phyloP scores from a whole-genome alignment of 352 stramenopile species.

The Phytophthora agathidicida region DNA sequence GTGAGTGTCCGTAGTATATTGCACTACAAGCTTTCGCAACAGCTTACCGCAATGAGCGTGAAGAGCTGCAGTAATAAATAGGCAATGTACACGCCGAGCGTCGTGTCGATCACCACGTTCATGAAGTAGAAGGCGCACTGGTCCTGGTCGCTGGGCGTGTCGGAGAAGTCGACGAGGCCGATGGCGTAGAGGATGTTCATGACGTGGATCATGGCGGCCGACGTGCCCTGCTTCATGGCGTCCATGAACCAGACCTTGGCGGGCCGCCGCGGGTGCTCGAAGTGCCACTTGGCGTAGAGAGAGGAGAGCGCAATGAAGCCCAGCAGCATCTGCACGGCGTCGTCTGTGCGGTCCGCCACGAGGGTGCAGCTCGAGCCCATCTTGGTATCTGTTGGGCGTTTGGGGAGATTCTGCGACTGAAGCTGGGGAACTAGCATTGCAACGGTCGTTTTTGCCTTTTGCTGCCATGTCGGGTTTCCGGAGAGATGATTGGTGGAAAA shows the following conservation, averaged over 20 bases:
- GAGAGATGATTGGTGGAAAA: conserved; percentile 13
- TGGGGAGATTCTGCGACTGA: conserved; percentile 30
- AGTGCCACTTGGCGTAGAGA: conserved; percentile 80
- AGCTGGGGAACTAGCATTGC: neutral
- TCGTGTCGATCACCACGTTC: conserved; percentile 87
- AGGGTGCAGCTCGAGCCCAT: conserved; percentile 68
- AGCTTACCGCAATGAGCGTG: conserved; percentile 57
- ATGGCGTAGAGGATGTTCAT: conserved; percentile 84
- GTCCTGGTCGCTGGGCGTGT: conserved; percentile 57
- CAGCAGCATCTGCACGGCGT: conserved; percentile 77
- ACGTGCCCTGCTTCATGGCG: conserved; percentile 85
- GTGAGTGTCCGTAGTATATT: no score
- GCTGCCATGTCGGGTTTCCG: conserved; percentile 1
- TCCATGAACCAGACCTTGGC: conserved; percentile 85
- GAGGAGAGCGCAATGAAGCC: conserved; percentile 81
- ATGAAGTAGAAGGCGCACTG: conserved; percentile 90
- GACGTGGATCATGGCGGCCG: conserved; percentile 77
- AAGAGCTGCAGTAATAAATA: conserved; percentile 75
- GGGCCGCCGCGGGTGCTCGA: conserved; percentile 64
- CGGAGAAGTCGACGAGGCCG: conserved; percentile 63
- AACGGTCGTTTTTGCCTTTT: conserved; percentile 8
- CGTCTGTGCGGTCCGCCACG: conserved; percentile 71
- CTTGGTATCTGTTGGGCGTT: neutral
- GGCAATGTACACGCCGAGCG: conserved; percentile 81
- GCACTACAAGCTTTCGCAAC: neutral